phyloP scores from a whole-genome alignment of 139 green algal genomes.

The Pseudopediastrum boryanum region DNA sequence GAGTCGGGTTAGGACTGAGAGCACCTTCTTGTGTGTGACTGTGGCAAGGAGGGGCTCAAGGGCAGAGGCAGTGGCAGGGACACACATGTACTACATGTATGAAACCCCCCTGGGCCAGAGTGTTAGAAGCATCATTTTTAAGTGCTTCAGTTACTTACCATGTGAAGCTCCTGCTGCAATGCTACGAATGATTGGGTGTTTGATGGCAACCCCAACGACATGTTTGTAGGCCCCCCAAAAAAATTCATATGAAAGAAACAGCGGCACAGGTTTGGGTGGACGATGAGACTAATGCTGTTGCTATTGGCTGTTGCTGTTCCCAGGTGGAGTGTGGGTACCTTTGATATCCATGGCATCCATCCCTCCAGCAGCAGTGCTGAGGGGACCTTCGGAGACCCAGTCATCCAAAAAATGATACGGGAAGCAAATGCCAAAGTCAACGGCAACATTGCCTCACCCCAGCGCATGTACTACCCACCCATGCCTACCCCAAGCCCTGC shows the following conservation, averaged over 20 bases:
- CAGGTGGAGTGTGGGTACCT: no score
- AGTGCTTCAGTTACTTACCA: no score
- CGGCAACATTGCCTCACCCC: neutral
- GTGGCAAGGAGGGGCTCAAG: no score
- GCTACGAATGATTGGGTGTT: neutral
- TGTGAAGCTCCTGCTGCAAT: neutral
- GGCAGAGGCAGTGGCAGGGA: no score
- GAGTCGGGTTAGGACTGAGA: neutral
- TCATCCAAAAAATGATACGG: conserved; percentile 6
- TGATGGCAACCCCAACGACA: neutral
- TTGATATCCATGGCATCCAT: conserved; percentile 14
- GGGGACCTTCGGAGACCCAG: neutral
- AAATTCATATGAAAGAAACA: no score
- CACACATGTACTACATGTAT: no score
- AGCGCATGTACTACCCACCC: neutral
- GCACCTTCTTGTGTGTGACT: neutral
- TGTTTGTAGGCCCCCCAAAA: neutral
- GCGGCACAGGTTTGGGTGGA: no score
- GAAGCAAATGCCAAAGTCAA: conserved; percentile 15
- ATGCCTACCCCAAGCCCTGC: neutral
- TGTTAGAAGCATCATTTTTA: no score
- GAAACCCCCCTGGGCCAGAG: no score
- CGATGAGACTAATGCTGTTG: conserved; percentile 1
- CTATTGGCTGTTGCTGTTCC: no score
- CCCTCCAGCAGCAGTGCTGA: neutral